A percentile compares a stretch with the other conserved stretches of the same genome.
Evolutionary conservation across 805 yeast genomes (phyloP).

Genomic region (Metschnikowia reukaufii): DNA sequence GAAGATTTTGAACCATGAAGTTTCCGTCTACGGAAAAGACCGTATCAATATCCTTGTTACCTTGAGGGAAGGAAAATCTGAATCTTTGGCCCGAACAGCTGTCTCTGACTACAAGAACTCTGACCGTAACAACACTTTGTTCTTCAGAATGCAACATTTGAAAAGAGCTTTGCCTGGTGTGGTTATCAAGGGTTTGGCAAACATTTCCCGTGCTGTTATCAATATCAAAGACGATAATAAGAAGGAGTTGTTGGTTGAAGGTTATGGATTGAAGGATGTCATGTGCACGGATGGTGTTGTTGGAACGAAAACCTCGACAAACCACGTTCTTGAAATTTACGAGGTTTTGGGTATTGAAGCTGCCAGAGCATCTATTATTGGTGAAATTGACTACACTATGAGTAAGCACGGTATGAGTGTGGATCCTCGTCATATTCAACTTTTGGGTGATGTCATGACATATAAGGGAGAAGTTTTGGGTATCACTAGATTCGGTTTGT

Average conservation of each 20-base stretch:
- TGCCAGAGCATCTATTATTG: conserved; percentile 88
- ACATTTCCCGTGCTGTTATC: conserved; percentile 93
- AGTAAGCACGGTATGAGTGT: conserved; percentile 99
- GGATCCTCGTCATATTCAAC: conserved; percentile 98
- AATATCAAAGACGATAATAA: conserved; percentile 83
- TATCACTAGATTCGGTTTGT: conserved; percentile 95
- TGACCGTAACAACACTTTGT: conserved; percentile 51
- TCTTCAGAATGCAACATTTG: conserved; percentile 85
- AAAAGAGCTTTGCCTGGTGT: conserved; percentile 83
- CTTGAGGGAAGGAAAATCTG: conserved; percentile 36
- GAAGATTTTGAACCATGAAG: conserved; percentile 73
- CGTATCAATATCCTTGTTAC: conserved; percentile 65
- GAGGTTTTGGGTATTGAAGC: conserved; percentile 96
- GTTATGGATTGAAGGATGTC: conserved; percentile 93
- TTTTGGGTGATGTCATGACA: conserved; percentile 97
- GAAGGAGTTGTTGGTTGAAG: conserved; percentile 93
- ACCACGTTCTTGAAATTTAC: conserved; percentile 87
- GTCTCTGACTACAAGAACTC: conserved; percentile 37
- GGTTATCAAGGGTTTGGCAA: conserved; percentile 90
- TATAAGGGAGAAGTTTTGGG: conserved; percentile 98
- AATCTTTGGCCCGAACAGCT: conserved; percentile 32
- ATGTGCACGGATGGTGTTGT: conserved; percentile 97
- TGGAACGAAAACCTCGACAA: conserved; percentile 83
- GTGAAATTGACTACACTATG: conserved; percentile 97
- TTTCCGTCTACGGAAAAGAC: conserved; percentile 63